Evolutionary conservation across 441 rosid genomes (phyloP), one percentile per base, ranked within the genome.

Genomic region (Erodium trifolium): DNA sequence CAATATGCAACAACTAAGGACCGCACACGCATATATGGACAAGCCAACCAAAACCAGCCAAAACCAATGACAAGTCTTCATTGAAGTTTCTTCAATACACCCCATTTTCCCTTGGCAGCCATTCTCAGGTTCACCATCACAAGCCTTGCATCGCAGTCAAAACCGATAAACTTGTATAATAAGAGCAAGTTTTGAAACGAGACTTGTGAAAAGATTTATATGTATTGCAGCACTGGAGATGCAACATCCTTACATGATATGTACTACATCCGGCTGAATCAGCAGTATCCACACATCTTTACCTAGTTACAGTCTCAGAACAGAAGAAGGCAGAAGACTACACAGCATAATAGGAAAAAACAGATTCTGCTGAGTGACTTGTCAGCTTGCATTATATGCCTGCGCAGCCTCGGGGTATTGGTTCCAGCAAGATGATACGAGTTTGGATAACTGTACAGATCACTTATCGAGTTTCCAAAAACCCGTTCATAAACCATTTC

Each of bases 341-440:
- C 71, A 76, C 90, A 90, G 63, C 95, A 92, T 16, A 83, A 71
- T 10, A 83, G 80, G 80, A 92, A 92, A 73, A 88, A 80, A 41
- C 81, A 82, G 75, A 90, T 77, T 77, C 98, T 85, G 80, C 82
- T 76, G 12, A 92, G 87, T 0, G 92, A 88, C 78, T 72, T 85
- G 17, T 92, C 96, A 0, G 87, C 86, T 73, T 83, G 83, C 93
- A 86, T 72, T 9, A 89, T 67, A 69, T 80, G 93, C 78, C 96
- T 85, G 75, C 96, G 80, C 71, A 88, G 76, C 79, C 96, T 78
- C 3, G 95, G 92, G 8, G 88, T 86, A 4, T 77, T 71, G 65
- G 70, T 83, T 27, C 84, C 87, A 0, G 70, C 78, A 2, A 83
- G 85, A 75, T 83, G 71, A 69, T 93, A 88, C 10, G 88, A 83